A percentile compares a stretch with the other conserved stretches of the same genome.
Conservation (phyloP, 768 basidiomycete genomes). For the Saitozyma sp. region DNA sequence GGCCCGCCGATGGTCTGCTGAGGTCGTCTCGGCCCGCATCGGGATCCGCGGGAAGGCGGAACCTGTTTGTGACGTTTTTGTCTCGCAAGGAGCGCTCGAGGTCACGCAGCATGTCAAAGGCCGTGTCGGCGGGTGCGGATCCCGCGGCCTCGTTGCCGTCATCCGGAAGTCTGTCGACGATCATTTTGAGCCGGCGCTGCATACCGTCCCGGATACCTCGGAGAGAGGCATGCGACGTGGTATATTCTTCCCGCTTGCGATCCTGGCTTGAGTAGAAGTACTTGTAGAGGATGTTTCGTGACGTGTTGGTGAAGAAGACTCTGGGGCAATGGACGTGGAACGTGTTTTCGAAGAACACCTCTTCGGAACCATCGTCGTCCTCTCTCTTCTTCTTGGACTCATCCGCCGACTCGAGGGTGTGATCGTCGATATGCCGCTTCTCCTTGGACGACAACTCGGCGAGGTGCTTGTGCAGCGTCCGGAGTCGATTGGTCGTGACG, state of each 20-base stretch:
- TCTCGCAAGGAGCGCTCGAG: too few species aligned
- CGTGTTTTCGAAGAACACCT: conserved; percentile 73
- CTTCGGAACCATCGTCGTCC: conserved; percentile 48
- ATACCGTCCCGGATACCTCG: conserved; percentile 13
- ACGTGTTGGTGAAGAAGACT: conserved; percentile 71
- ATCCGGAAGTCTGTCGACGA: too few species aligned
- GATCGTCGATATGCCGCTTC: conserved; percentile 18
- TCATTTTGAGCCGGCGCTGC: too few species aligned
- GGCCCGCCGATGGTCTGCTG: conserved; percentile 8
- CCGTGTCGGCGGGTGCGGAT: background rate
- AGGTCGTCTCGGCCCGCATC: conserved; percentile 14
- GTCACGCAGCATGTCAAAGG: conserved; percentile 4
- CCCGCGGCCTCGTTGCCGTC: too few species aligned
- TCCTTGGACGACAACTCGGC: conserved; percentile 11
- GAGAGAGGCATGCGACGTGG: conserved; percentile 68
- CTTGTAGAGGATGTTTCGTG: conserved; percentile 79
- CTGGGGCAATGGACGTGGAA: conserved; percentile 87
- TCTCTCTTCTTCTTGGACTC: background rate
- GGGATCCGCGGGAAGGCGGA: conserved; percentile 13
- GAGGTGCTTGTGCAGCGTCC: conserved; percentile 15
- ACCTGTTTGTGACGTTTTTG: background rate
- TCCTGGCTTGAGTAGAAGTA: conserved; percentile 82
- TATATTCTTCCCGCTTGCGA: conserved; percentile 77
- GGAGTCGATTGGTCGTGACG: conserved; percentile 1
- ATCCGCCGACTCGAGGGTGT: conserved; percentile 18